Conservation (phyloP, 1,284 basidiomycete genomes). For the Cutaneotrichosporon dermatis region DNA sequence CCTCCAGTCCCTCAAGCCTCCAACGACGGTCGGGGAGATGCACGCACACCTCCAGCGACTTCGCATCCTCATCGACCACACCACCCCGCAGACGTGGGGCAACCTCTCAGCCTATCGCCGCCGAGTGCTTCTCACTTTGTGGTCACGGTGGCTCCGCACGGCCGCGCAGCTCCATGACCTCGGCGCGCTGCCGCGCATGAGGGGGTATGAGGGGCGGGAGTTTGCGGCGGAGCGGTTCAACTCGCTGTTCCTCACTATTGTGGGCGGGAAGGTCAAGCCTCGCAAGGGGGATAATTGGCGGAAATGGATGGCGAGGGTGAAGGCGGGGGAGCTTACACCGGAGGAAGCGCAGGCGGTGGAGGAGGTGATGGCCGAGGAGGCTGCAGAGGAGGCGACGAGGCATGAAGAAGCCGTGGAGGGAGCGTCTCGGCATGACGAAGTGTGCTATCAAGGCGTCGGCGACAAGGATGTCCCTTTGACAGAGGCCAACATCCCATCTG, state of each 20-base stretch:
- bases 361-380: neutral
- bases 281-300: neutral
- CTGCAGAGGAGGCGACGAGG: neutral
- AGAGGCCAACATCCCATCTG: no score
- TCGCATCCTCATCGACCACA: neutral
- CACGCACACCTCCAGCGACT: neutral
- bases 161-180: neutral
- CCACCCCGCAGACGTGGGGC: neutral
- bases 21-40: neutral
- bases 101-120: neutral
- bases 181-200: neutral
- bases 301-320: neutral
- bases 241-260: neutral
- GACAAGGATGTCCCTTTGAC: no score
- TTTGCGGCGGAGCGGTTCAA: conserved; percentile 2
- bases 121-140: neutral
- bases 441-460: no score
- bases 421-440: no score
- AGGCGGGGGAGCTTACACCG: neutral
- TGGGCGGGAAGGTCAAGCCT: neutral
- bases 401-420: no score
- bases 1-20: neutral
- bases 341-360: neutral
- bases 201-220: neutral
- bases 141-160: neutral